Evolutionary conservation across 2,329 filamentous ascomycete species (phyloP).

Genomic region (Orbilia blumenaviensis): DNA sequence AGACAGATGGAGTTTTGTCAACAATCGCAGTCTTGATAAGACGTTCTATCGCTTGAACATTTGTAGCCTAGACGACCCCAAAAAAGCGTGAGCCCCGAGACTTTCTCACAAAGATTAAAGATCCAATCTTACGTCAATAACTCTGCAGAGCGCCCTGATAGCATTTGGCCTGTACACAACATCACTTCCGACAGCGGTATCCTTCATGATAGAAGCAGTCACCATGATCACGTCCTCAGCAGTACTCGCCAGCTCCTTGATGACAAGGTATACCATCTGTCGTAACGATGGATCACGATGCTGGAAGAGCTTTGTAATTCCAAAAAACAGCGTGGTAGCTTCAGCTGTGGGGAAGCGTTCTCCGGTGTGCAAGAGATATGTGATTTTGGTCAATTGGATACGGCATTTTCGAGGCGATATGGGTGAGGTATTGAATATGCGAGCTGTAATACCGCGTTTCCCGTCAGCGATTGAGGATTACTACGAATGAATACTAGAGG

Average conservation of each 20-base stretch:
- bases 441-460: slow-evolving; percentile 69
- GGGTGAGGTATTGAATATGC: slow-evolving; percentile 96
- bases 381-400: slow-evolving; percentile 96
- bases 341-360: slow-evolving; percentile 97
- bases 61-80: slow-evolving; percentile 74
- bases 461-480: slow-evolving; percentile 19
- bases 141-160: slow-evolving; percentile 91
- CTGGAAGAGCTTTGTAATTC: slow-evolving; percentile 98
- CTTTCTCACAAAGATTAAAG: not conserved
- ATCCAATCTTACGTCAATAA: slow-evolving; percentile 77
- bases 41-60: slow-evolving; percentile 96
- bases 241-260: slow-evolving; percentile 95
- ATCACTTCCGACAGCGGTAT: slow-evolving; percentile 93
- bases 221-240: slow-evolving; percentile 99
- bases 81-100: not conserved
- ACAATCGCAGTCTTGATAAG: slow-evolving; percentile 99
- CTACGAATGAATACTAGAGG: not conserved
- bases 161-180: slow-evolving; percentile 94
- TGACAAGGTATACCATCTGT: slow-evolving; percentile 97
- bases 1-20: slow-evolving; percentile 97
- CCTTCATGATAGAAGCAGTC: slow-evolving; percentile 99
- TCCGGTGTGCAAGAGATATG: slow-evolving; percentile 92
- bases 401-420: slow-evolving; percentile 97
- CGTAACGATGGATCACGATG: slow-evolving; percentile 98
- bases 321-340: slow-evolving; percentile 97